These are phyloP conservation scores for Penicillium lividum DNA, from an alignment of 495 filamentous ascomycete genomes.

Conservation along the genomic window DNA sequence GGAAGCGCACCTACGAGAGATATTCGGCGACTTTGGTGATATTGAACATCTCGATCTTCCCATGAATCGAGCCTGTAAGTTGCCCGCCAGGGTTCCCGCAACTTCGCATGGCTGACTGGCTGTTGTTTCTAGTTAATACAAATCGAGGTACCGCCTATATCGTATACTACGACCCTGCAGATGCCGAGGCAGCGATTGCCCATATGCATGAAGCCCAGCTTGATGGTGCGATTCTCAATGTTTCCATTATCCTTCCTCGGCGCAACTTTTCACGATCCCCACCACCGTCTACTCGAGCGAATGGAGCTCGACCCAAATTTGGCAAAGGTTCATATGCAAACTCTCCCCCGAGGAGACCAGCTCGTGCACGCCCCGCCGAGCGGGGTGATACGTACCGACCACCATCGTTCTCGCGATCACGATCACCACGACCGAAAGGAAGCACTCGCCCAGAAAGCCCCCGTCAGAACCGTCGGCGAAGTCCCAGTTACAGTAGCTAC, in stretches of 20 bases:
- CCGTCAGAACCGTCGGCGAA: constrained; percentile 46
- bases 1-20: constrained; percentile 82
- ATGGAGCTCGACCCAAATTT: constrained; percentile 34
- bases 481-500: constrained; percentile 57
- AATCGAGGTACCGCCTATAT: constrained; percentile 97
- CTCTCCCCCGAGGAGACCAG: constrained; percentile 41
- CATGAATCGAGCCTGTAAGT: constrained; percentile 79
- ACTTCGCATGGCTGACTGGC: not conserved
- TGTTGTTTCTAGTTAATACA: constrained; percentile 63
- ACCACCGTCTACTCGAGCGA: constrained; percentile 38
- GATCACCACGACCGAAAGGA: constrained; percentile 41
- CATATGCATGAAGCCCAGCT: constrained; percentile 98
- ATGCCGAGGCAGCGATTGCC: constrained; percentile 86
- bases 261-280: constrained; percentile 59
- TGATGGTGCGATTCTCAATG: constrained; percentile 83
- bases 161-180: constrained; percentile 71
- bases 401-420: constrained; percentile 44
- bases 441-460: constrained; percentile 33
- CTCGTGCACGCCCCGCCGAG: constrained; percentile 40
- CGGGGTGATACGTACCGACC: constrained; percentile 54
- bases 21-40: constrained; percentile 85
- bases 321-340: constrained; percentile 35
- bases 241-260: constrained; percentile 91
- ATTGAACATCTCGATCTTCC: constrained; percentile 88
- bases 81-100: not conserved